Percentiles rank a stretch among this genome's conserved stretches.
Conservation (phyloP, 2,329 filamentous ascomycete species). For the Fusarium coffeatum region DNA sequence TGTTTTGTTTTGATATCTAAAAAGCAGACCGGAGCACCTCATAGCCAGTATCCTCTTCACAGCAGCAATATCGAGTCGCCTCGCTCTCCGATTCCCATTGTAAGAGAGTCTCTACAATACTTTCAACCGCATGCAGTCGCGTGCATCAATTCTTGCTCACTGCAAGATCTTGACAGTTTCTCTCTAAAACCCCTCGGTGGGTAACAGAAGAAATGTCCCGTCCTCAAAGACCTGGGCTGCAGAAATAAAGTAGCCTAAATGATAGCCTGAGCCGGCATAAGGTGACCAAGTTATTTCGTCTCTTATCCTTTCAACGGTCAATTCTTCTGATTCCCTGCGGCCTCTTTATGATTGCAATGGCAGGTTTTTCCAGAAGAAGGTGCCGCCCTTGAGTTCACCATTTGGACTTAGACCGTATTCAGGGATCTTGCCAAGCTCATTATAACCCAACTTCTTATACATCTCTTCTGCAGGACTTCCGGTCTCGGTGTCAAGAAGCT, state of each 20-base stretch:
- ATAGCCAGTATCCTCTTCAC: constrained; percentile 26
- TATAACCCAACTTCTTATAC: constrained; percentile 68
- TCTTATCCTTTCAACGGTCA: too few relatives aligned
- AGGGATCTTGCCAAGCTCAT: constrained; percentile 65
- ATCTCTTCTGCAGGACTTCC: constrained; percentile 64
- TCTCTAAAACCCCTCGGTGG: too few relatives aligned
- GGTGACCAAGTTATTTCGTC: too few relatives aligned
- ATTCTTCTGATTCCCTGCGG: too few relatives aligned
- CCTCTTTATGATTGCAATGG: constrained; percentile 46
- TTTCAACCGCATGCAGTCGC: background rate
- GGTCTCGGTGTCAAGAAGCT: constrained; percentile 62
- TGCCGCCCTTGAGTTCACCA: constrained; percentile 61
- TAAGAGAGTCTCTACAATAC: constrained; percentile 34
- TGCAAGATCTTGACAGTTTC: background rate
- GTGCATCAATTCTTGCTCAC: background rate
- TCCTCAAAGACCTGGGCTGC: too few relatives aligned
- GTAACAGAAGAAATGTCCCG: too few relatives aligned
- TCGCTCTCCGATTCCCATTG: constrained; percentile 35
- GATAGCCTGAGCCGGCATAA: too few relatives aligned
- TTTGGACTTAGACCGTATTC: constrained; percentile 63
- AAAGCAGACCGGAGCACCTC: constrained; percentile 39
- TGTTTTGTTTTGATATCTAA: constrained; percentile 27
- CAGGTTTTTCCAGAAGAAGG: constrained; percentile 69
- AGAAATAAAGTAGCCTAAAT: too few relatives aligned
- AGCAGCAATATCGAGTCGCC: constrained; percentile 45